These are phyloP conservation scores for Talaromyces sp. DNA, from an alignment of 2,329 filamentous ascomycete genomes.

Conservation along the genomic window DNA sequence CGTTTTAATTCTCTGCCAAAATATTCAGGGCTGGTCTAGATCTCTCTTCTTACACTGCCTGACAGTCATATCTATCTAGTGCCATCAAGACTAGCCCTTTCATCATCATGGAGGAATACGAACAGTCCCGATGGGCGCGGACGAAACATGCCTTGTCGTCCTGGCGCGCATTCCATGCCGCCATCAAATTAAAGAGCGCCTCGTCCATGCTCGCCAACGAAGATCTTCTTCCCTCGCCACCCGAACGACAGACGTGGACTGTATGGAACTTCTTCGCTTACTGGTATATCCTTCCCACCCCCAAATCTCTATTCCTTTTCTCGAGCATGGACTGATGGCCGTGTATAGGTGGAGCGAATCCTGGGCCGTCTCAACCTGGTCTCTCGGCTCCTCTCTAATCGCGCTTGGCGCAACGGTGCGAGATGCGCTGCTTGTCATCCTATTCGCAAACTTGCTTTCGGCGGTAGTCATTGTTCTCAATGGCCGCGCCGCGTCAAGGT, in stretches of 20 bases:
- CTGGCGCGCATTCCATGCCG: conserved; percentile 18
- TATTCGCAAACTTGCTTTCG: conserved; percentile 24
- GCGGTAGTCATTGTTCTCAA: conserved; percentile 23
- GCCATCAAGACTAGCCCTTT: not conserved
- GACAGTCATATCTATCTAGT: too few species aligned
- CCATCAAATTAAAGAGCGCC: conserved; percentile 20
- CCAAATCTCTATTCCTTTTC: too few species aligned
- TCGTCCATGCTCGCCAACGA: conserved; percentile 24
- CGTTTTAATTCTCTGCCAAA: not conserved
- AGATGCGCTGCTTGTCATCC: conserved; percentile 23
- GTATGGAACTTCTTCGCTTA: conserved; percentile 25
- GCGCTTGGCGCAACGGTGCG: conserved; percentile 22
- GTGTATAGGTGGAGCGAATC: conserved; percentile 24
- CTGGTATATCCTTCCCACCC: conserved; percentile 15
- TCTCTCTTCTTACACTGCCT: not conserved
- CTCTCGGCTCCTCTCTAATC: conserved; percentile 23
- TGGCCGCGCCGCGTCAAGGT: conserved; percentile 20
- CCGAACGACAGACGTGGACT: conserved; percentile 23
- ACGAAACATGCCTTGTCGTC: conserved; percentile 19
- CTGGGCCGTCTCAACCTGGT: conserved; percentile 25
- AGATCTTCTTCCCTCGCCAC: conserved; percentile 23
- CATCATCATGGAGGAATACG: not conserved
- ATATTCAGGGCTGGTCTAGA: not conserved
- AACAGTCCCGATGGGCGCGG: conserved; percentile 14
- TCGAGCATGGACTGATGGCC: too few species aligned